Evolutionary conservation across 495 filamentous ascomycete genomes (phyloP).

Genomic region (Xylaria telfairii): DNA sequence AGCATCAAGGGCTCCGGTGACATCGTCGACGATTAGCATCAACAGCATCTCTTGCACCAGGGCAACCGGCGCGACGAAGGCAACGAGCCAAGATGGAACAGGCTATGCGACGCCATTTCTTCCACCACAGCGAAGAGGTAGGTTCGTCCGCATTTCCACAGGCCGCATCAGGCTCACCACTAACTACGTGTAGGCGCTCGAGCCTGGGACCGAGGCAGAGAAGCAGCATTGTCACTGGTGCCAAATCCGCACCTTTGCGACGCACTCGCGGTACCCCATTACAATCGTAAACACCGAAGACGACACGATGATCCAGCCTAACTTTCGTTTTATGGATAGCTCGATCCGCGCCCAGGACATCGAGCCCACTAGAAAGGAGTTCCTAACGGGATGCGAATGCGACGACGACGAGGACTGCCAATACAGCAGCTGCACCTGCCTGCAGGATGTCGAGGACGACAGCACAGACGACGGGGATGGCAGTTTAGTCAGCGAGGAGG

Average conservation of each 20-base stretch:
- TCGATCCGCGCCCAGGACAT: constrained; percentile 53
- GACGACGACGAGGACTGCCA: constrained; percentile 53
- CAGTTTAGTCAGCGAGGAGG: constrained; percentile 36
- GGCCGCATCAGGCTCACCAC: neutral
- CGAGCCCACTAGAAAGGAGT: constrained; percentile 51
- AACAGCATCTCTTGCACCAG: neutral
- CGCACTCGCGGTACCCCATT: constrained; percentile 47
- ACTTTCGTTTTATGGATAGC: constrained; percentile 61
- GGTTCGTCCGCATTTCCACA: neutral
- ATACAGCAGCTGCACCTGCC: constrained; percentile 56
- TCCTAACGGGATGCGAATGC: constrained; percentile 62
- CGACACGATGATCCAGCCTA: constrained; percentile 48
- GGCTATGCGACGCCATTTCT: constrained; percentile 48
- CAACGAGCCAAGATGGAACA: constrained; percentile 43
- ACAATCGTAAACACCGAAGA: constrained; percentile 56
- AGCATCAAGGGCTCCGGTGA: constrained; percentile 8
- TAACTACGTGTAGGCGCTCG: constrained; percentile 22
- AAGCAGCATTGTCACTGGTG: constrained; percentile 54
- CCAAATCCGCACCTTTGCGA: constrained; percentile 56
- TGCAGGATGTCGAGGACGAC: constrained; percentile 55
- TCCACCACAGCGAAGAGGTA: constrained; percentile 47
- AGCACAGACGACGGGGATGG: constrained; percentile 40
- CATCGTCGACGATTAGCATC: constrained; percentile 11
- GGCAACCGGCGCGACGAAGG: neutral
- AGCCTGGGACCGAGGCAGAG: constrained; percentile 40